Evolutionary conservation across 306 rosid genomes (phyloP).

Genomic region (Ziziphus jujuba): DNA sequence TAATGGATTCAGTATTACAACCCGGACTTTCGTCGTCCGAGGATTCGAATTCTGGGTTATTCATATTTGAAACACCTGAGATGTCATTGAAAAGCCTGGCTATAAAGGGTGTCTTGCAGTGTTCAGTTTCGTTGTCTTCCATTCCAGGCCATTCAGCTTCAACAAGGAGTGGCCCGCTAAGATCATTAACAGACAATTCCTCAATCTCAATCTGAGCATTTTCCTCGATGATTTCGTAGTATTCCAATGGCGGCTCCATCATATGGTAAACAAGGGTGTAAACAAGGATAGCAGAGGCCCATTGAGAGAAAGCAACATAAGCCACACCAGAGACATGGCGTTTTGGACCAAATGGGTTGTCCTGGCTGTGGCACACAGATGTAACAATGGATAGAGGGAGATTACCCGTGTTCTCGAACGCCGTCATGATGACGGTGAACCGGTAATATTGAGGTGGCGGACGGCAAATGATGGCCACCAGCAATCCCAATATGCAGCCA

Average conservation of each 20-base stretch:
- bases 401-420: constrained; percentile 83
- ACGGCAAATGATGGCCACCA: constrained; percentile 68
- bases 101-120: too few species aligned
- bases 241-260: constrained; percentile 88
- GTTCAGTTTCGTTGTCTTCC: too few species aligned
- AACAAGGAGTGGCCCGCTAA: too few species aligned
- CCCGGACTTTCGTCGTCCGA: too few species aligned
- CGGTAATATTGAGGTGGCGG: constrained; percentile 64
- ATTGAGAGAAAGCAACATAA: too few species aligned
- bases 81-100: too few species aligned
- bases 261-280: constrained; percentile 90
- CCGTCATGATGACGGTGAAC: constrained; percentile 73
- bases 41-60: too few species aligned
- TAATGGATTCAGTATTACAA: too few species aligned
- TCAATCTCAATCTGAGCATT: constrained; percentile 44
- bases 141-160: too few species aligned
- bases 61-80: too few species aligned
- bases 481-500: constrained; percentile 64
- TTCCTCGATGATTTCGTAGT: constrained; percentile 47
- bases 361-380: constrained; percentile 57
- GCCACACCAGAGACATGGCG: too few species aligned
- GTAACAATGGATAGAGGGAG: constrained; percentile 74
- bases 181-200: background rate
- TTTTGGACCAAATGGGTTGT: constrained; percentile 58
- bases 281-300: constrained; percentile 81